Conservation (phyloP, 1,284 basidiomycete genomes). For the Puccinia coronata region DNA sequence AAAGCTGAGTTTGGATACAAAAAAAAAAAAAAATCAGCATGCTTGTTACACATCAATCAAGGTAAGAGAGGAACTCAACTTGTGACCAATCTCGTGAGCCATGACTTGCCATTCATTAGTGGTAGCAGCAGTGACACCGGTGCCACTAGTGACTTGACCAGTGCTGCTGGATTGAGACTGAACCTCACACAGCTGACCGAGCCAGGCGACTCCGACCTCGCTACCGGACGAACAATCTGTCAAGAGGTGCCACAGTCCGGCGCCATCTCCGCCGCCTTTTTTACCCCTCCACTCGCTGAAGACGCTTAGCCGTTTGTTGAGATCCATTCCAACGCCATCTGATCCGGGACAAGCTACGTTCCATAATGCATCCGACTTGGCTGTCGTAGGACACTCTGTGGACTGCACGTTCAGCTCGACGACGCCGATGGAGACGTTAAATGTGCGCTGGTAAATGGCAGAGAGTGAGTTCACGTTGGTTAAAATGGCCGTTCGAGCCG, state of each 20-base stretch:
- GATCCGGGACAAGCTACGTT: conserved; percentile 61
- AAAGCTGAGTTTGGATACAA: conserved; percentile 8
- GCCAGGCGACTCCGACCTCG: conserved; percentile 88
- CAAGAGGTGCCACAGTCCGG: conserved; percentile 87
- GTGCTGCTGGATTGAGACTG: conserved; percentile 19
- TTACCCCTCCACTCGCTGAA: conserved; percentile 81
- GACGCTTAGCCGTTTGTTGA: conserved; percentile 72
- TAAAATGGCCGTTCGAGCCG: conserved; percentile 73
- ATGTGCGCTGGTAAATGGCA: conserved; percentile 71
- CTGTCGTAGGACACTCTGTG: conserved; percentile 62
- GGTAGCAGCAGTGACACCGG: conserved; percentile 75
- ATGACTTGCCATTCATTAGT: conserved; percentile 71
- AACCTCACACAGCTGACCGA: conserved; percentile 67
- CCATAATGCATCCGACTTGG: conserved; percentile 61
- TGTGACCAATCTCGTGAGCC: conserved; percentile 75
- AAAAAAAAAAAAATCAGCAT: neutral
- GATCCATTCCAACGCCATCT: conserved; percentile 60
- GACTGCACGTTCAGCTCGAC: conserved; percentile 74
- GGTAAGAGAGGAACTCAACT: conserved; percentile 51
- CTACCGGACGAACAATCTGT: conserved; percentile 70
- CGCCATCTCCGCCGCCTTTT: conserved; percentile 63
- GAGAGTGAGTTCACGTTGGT: conserved; percentile 74
- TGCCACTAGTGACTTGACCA: conserved; percentile 62
- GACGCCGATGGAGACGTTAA: conserved; percentile 83
- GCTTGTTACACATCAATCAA: neutral